Evolutionary conservation across 768 basidiomycete species (phyloP).

Genomic region (Naganishia vaughanmartiniae): DNA sequence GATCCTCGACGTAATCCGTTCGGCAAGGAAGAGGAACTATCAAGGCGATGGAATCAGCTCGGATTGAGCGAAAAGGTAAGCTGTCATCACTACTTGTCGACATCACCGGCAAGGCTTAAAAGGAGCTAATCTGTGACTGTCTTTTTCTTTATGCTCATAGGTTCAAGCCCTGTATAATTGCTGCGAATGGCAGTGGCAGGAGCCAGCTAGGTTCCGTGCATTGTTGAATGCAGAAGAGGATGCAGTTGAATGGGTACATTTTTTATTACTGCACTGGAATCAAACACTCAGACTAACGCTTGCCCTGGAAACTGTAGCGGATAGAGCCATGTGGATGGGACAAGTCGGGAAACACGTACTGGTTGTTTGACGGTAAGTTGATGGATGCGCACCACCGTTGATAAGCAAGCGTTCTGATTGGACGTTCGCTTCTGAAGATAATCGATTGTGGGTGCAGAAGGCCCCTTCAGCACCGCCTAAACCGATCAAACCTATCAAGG

Average conservation of each 20-base stretch:
- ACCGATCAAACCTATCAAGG: slow-evolving; percentile 29
- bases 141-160: slow-evolving; percentile 30
- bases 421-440: slow-evolving; percentile 36
- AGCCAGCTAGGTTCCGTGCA: slow-evolving; percentile 48
- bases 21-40: slow-evolving; percentile 42
- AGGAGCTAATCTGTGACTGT: background rate
- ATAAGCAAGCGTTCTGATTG: background rate
- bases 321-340: slow-evolving; percentile 53
- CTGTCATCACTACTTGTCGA: background rate
- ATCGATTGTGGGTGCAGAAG: slow-evolving; percentile 51
- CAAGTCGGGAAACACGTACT: slow-evolving; percentile 50
- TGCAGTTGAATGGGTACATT: slow-evolving; percentile 38
- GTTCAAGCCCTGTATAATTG: slow-evolving; percentile 48
- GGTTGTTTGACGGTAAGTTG: slow-evolving; percentile 51
- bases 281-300: background rate
- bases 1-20: slow-evolving; percentile 36
- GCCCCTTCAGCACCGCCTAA: slow-evolving; percentile 38
- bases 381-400: background rate
- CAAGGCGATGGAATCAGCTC: slow-evolving; percentile 44
- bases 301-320: slow-evolving; percentile 37
- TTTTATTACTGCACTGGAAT: background rate
- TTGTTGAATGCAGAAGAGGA: slow-evolving; percentile 48
- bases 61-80: slow-evolving; percentile 45
- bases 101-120: no score
- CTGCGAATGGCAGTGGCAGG: slow-evolving; percentile 53